phyloP scores from a whole-genome alignment of 768 basidiomycete species.

The Lenzites betulinus region DNA sequence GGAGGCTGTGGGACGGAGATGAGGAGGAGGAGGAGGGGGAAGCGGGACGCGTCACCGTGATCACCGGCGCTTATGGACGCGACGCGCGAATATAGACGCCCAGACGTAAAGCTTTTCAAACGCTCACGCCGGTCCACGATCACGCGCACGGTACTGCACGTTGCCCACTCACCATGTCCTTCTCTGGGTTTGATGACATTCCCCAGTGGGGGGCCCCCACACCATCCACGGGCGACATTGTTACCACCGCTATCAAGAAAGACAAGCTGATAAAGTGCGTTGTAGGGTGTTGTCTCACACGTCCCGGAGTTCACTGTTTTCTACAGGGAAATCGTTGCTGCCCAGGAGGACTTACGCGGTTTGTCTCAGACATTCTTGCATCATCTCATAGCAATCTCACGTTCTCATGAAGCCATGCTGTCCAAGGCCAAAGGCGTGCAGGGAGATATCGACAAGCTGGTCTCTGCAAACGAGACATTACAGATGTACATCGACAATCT shows the following conservation, averaged over 20 bases:
- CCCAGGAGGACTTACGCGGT: slow-evolving; percentile 80
- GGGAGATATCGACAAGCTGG: slow-evolving; percentile 77
- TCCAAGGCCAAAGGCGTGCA: slow-evolving; percentile 69
- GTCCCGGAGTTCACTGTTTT: neutral
- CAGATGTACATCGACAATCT: slow-evolving; percentile 91
- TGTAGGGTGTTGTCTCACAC: neutral
- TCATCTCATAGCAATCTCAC: neutral
- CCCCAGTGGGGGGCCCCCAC: slow-evolving; percentile 27
- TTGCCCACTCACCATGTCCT: slow-evolving; percentile 11
- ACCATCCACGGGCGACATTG: slow-evolving; percentile 51
- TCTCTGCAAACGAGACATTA: slow-evolving; percentile 77
- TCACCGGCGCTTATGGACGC: slow-evolving; percentile 8
- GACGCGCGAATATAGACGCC: slow-evolving; percentile 8
- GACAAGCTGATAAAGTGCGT: slow-evolving; percentile 77
- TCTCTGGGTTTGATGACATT: slow-evolving; percentile 25
- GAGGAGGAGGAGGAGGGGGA: neutral
- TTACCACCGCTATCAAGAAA: slow-evolving; percentile 76
- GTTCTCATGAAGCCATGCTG: slow-evolving; percentile 54
- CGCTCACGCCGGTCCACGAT: too few relatives aligned
- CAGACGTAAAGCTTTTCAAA: neutral
- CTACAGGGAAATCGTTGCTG: slow-evolving; percentile 69
- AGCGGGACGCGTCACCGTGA: slow-evolving; percentile 14
- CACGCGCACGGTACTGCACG: too few relatives aligned
- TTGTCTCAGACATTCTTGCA: slow-evolving; percentile 19
- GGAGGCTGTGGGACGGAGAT: neutral